Conservation (phyloP, 2,329 filamentous ascomycete species). For the Beauveria sp. region DNA sequence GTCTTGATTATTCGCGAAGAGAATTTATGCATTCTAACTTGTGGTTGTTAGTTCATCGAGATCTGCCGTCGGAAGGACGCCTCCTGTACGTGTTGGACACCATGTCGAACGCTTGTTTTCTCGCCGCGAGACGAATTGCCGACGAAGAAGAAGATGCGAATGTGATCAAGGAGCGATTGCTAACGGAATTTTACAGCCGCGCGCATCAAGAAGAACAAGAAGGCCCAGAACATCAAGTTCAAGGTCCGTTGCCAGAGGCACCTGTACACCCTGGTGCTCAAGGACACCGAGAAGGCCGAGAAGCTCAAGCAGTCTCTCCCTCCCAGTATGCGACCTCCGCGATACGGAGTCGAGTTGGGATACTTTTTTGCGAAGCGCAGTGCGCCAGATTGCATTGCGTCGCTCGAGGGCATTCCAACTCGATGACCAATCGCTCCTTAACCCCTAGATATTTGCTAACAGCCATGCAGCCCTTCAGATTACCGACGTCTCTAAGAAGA, state of each 20-base stretch:
- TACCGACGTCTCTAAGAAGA: slow-evolving; percentile 50
- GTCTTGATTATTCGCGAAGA: background rate
- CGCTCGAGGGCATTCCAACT: background rate
- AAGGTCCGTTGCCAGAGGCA: slow-evolving; percentile 98
- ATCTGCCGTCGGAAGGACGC: slow-evolving; percentile 99
- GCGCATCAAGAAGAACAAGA: slow-evolving; percentile 93
- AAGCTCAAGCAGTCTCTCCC: slow-evolving; percentile 99
- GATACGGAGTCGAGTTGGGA: background rate
- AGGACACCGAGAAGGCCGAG: slow-evolving; percentile 98
- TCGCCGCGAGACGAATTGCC: background rate
- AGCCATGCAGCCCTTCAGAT: slow-evolving; percentile 39
- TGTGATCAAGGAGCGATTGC: background rate
- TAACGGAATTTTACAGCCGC: slow-evolving; percentile 49
- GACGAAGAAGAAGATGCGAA: background rate
- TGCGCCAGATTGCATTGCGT: background rate
- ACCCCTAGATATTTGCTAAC: slow-evolving; percentile 12
- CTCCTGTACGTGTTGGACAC: slow-evolving; percentile 68
- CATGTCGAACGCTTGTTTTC: background rate
- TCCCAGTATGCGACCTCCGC: slow-evolving; percentile 63
- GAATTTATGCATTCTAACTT: slow-evolving; percentile 20
- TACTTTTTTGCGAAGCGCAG: background rate
- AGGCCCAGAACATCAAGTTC: slow-evolving; percentile 95
- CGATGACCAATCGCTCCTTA: background rate
- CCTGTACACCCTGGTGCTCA: slow-evolving; percentile 97
- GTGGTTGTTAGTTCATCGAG: slow-evolving; percentile 78